phyloP scores from a whole-genome alignment of 2,329 filamentous ascomycete genomes.

The Claviceps humidiphila region DNA sequence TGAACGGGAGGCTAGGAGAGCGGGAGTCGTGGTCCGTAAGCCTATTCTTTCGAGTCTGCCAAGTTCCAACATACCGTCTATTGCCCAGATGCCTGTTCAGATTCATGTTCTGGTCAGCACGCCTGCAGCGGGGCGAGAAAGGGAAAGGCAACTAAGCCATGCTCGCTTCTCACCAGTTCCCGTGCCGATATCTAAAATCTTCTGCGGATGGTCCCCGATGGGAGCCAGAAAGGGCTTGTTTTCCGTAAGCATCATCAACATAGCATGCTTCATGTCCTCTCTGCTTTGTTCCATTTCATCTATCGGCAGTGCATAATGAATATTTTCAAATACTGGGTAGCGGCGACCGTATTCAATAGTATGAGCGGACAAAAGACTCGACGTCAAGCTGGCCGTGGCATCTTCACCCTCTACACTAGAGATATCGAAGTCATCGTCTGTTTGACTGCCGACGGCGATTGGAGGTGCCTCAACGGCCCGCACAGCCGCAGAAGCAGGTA shows the following conservation, averaged over 20 bases:
- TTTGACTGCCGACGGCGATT: background rate
- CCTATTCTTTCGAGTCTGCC: background rate
- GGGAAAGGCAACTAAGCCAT: background rate
- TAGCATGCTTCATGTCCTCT: slow-evolving; percentile 27
- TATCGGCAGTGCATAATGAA: slow-evolving; percentile 23
- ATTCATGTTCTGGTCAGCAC: background rate
- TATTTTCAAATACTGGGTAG: slow-evolving; percentile 22
- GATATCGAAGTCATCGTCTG: slow-evolving; percentile 5
- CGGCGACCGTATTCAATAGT: slow-evolving; percentile 8
- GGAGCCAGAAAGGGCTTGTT: slow-evolving; percentile 28
- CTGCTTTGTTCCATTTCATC: slow-evolving; percentile 25
- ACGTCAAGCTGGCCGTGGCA: slow-evolving; percentile 3
- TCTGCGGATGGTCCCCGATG: slow-evolving; percentile 20
- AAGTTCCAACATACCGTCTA: slow-evolving; percentile 1
- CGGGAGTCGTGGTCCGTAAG: background rate
- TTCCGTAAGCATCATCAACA: slow-evolving; percentile 20
- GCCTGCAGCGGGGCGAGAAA: background rate
- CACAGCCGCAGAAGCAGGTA: background rate
- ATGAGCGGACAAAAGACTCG: slow-evolving; percentile 7
- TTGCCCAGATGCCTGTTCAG: slow-evolving; percentile 7
- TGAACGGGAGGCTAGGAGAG: background rate
- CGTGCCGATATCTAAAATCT: slow-evolving; percentile 28
- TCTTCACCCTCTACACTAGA: slow-evolving; percentile 3
- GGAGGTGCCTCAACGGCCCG: slow-evolving; percentile 1
- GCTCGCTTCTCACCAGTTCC: slow-evolving; percentile 7